Evolutionary conservation across 805 yeast species (phyloP), one percentile per base, ranked within the genome.

Genomic region (Cyberlindnera amylophila): DNA sequence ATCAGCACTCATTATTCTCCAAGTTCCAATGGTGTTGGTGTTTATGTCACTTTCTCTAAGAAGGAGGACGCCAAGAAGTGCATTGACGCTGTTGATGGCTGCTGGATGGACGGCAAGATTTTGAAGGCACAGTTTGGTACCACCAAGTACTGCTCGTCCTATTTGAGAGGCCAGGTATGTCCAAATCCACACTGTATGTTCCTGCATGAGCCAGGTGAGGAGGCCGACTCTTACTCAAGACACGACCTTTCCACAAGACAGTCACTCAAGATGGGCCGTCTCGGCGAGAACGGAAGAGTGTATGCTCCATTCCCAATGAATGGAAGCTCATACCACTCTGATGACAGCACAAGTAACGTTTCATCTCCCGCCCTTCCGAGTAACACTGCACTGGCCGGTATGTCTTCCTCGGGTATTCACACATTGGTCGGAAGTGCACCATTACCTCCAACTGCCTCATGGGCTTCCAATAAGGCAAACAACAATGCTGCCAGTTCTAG

Each of bases 141-240:
- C 4, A 93, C 99, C 11, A 93, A 93, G 65, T 93, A 93, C 69
- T 93, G 99, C 64, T 87, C 96, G n/a, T 84, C 96, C 3, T 93
- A 93, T 61, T 69, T 93, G 50, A 76, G 97, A 53, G 97, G 96
- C 29, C 95, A 87, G 62, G 83, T 93, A 9, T 93, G 99, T 67
- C 99, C 96, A 46, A 93, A 93, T 65, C 98, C 98, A 49, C 88
- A 89, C 59, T 93, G 99, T 74, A 93, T 93, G 99, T 93, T 93
- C 58, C 73, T 93, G 57, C 99, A 93, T 63, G 99, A 93, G 65
- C 99, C 99, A 6, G 99, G 99, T 45, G 99, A 93, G 70, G 99
- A 93, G 64, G 98, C 98, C 2, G 99, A 93, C 57, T 85, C 96
- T 10, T 91, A 86, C 66, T 87, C 96, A 21, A 81, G 96, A 41